Percentiles rank a stretch among this genome's conserved stretches.
Conservation (phyloP, 495 filamentous ascomycete species). For the Hypoxylon rickii region DNA sequence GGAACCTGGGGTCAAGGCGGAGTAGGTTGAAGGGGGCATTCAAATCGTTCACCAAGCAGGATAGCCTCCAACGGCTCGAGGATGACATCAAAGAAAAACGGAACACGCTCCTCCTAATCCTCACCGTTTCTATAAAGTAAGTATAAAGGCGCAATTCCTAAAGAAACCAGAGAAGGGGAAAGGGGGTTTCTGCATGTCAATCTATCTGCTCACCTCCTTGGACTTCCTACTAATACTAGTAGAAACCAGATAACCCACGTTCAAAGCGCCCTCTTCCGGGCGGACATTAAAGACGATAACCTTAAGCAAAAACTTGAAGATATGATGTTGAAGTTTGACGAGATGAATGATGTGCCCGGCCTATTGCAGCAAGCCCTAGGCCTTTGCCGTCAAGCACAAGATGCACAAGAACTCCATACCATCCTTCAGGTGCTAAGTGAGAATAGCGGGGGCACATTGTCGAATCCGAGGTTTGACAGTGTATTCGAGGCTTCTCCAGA, state of each 20-base stretch:
- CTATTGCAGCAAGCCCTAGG: not conserved
- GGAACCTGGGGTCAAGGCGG: not conserved
- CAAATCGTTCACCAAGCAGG: not conserved
- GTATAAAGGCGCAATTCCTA: too few relatives aligned
- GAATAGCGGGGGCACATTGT: too few relatives aligned
- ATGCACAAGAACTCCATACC: not conserved
- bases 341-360: not conserved
- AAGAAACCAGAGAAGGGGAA: too few relatives aligned
- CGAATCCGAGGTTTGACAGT: slow-evolving; percentile 8
- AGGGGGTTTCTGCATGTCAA: too few relatives aligned
- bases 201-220: too few relatives aligned
- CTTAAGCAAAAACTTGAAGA: not conserved
- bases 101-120: too few relatives aligned
- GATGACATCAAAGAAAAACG: too few relatives aligned
- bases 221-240: too few relatives aligned
- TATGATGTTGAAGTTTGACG: not conserved
- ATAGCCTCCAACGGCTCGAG: too few relatives aligned
- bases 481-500: not conserved
- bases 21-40: not conserved
- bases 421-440: too few relatives aligned
- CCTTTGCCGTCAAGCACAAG: not conserved
- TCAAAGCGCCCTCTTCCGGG: not conserved
- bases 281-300: not conserved
- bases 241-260: too few relatives aligned
- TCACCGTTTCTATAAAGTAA: too few relatives aligned